Evolutionary conservation across 495 filamentous ascomycete species (phyloP).

Genomic region (Neurospora discreta): DNA sequence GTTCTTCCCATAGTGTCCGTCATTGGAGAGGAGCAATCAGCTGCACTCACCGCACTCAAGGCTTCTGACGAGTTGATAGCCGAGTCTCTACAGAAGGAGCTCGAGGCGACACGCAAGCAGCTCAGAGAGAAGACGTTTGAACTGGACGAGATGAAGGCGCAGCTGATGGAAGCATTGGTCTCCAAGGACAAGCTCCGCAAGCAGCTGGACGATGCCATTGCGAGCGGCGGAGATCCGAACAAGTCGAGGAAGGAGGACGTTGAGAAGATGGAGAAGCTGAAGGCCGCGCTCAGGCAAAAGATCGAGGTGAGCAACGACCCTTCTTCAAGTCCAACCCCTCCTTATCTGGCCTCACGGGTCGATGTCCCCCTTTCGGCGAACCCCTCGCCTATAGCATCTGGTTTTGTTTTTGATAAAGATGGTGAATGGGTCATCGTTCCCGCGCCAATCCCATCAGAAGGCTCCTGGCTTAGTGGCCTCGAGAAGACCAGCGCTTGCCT

Average conservation of each 20-base stretch:
- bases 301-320: constrained; percentile 31
- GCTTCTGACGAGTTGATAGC: constrained; percentile 41
- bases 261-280: constrained; percentile 41
- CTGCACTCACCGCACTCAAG: constrained; percentile 41
- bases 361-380: not conserved
- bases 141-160: constrained; percentile 37
- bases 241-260: constrained; percentile 37
- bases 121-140: constrained; percentile 30
- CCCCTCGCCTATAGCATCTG: not conserved
- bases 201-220: constrained; percentile 31
- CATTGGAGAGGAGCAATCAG: constrained; percentile 35
- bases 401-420: not conserved
- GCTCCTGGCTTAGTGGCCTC: not conserved
- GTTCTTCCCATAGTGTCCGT: constrained; percentile 27
- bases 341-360: not conserved
- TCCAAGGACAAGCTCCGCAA: constrained; percentile 43
- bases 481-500: not conserved
- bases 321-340: constrained; percentile 2
- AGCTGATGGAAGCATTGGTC: constrained; percentile 39
- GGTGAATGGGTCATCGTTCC: not conserved
- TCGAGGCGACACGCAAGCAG: constrained; percentile 35
- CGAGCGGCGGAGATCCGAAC: constrained; percentile 4
- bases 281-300: constrained; percentile 33
- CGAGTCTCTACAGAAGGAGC: constrained; percentile 38
- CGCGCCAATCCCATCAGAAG: not conserved